Evolutionary conservation across 805 yeast genomes (phyloP).

Genomic region (Metschnikowia kunwiensis): DNA sequence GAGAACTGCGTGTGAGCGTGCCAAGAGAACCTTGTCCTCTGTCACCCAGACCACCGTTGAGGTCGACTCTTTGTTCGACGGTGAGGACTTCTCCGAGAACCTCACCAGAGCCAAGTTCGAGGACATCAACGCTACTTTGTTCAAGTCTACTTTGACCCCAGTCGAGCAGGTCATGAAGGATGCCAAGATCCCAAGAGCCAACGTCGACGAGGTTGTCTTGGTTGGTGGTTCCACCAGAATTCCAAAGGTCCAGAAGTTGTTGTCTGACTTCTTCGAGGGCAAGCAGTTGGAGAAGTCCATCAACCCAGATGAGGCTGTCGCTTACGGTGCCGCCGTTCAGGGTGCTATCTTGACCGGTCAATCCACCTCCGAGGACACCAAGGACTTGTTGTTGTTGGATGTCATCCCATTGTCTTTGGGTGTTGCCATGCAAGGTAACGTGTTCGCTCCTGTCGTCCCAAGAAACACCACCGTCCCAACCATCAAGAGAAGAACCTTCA

Average conservation of each 20-base stretch:
- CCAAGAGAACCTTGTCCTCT: slow-evolving; percentile 92
- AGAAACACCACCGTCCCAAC: slow-evolving; percentile 52
- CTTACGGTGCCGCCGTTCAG: slow-evolving; percentile 99
- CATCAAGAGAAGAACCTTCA: slow-evolving; percentile 50
- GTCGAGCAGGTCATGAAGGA: slow-evolving; percentile 95
- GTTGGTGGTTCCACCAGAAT: slow-evolving; percentile 99
- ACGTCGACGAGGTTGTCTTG: slow-evolving; percentile 89
- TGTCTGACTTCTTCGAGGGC: slow-evolving; percentile 87
- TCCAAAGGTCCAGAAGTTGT: slow-evolving; percentile 94
- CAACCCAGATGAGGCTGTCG: slow-evolving; percentile 99
- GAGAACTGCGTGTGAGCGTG: slow-evolving; percentile 97
- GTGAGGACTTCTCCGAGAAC: slow-evolving; percentile 93
- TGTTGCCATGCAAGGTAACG: slow-evolving; percentile 52
- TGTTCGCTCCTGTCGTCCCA: slow-evolving; percentile 50
- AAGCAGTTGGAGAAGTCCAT: slow-evolving; percentile 96
- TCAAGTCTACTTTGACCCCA: slow-evolving; percentile 92
- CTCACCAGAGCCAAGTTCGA: slow-evolving; percentile 97
- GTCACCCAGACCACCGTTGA: slow-evolving; percentile 95
- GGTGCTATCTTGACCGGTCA: slow-evolving; percentile 65
- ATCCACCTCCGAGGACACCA: slow-evolving; percentile 48
- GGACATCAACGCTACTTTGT: slow-evolving; percentile 88
- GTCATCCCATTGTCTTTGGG: slow-evolving; percentile 50
- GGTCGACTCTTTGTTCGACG: slow-evolving; percentile 92
- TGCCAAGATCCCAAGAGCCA: slow-evolving; percentile 81
- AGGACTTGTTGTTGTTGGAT: slow-evolving; percentile 49